These are phyloP conservation scores for Cucumis melo DNA, from an alignment of 306 rosid genomes.

Conservation along the genomic window DNA sequence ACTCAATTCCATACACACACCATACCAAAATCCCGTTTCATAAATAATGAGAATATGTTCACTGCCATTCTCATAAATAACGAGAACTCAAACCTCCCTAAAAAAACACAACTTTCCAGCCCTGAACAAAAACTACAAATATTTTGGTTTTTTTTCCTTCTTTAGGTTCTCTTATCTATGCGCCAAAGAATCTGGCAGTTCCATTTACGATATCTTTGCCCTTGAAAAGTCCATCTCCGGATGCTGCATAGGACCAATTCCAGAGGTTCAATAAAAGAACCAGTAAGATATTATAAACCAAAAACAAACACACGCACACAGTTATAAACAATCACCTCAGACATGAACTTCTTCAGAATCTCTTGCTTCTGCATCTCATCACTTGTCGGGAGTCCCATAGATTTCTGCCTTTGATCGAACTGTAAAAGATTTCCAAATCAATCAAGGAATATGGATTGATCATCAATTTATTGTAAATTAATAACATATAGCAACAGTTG, in stretches of 20 bases:
- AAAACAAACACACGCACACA: not conserved
- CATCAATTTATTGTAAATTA: not conserved
- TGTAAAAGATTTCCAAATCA: constrained; percentile 10
- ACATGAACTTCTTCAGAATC: constrained; percentile 70
- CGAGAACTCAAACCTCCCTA: not conserved
- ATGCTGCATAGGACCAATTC: constrained; percentile 45
- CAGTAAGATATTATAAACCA: not conserved
- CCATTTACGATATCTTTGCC: constrained; percentile 44
- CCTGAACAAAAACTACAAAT: not conserved
- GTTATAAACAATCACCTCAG: constrained; percentile 34
- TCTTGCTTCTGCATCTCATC: constrained; percentile 82
- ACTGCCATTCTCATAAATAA: not conserved
- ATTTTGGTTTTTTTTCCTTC: not conserved
- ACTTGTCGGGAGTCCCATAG: constrained; percentile 82
- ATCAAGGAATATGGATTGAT: not conserved
- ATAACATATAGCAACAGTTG: not conserved
- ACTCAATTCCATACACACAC: not conserved
- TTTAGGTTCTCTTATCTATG: not conserved
- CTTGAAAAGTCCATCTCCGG: constrained; percentile 90
- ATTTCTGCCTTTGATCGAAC: constrained; percentile 92
- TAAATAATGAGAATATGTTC: not conserved
- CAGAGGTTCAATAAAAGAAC: not conserved
- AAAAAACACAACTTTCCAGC: not conserved
- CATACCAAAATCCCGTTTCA: not conserved
- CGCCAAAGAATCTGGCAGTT: not conserved